Base-by-base conservation (phyloP, 805 yeast genomes). In the Schwanniomyces yamadae region DNA sequence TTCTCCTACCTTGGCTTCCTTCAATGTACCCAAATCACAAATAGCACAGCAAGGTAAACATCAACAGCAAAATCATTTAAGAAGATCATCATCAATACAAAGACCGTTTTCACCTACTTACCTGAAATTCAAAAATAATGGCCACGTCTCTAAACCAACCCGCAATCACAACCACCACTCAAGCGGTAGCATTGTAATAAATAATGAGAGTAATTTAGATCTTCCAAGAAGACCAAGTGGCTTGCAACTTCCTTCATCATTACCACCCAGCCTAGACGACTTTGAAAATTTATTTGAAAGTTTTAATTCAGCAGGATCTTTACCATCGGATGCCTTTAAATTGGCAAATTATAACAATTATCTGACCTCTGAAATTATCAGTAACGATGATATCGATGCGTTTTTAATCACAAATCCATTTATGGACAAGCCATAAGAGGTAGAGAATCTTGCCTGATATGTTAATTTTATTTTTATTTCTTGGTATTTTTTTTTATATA, bases 91-190 rank as follows among this genome's bases (percentile, higher is more conserved):
- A 4, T 40, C 45, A 6, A 33, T 32, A 11, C 41, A 31, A 5
- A 26, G 37, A 25, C 31, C 40, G 7, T 36, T 33, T 9, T 37
- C 47, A 2, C 37, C 45, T 6, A 30, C 44, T n/a, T 36, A 39
- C 21, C 51, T 42, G 23, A 52, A 45, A 24, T 30, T 41, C 27
- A 50, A 42, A 26, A 43, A 33, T n/a, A 28, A 37, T 22, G 53
- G 52, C 4, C 54, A 48, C 40, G 45, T 53, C 22, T 51, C 41
- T 24, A 54, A 54, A 29, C 54, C 57, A 13, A 28, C 29, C 11
- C 44, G 33, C 23, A 26, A 17, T 21, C 38, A 34, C 18, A n/a
- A 29, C 4, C 44, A 40, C 26, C 28, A 26, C 13, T 7, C 8
- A 6, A 26, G 12, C 5, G 16, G 5, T 20, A 5, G 24, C 12